Evolutionary conservation across 208 protist genomes (phyloP).

Genomic region (Endotrypanum monterogeii): DNA sequence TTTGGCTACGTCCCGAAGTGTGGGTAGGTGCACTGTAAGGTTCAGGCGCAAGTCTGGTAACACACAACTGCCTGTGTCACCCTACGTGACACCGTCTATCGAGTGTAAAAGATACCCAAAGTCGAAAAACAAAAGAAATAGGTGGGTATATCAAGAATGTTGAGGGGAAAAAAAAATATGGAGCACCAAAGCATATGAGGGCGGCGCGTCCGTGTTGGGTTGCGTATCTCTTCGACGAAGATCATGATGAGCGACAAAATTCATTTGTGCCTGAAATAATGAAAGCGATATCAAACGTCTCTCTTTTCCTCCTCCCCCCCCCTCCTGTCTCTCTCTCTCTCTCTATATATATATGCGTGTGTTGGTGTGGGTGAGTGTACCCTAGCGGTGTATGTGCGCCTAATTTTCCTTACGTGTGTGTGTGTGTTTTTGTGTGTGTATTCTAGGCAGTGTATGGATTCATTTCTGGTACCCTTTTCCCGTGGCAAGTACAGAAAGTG

Average conservation of each 20-base stretch:
- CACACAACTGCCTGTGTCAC: not conserved
- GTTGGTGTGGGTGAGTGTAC: too few relatives aligned
- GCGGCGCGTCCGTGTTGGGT: not conserved
- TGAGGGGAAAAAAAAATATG: too few relatives aligned
- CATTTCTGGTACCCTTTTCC: not conserved
- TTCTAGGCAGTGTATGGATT: not conserved
- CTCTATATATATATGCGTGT: not conserved
- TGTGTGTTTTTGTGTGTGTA: not conserved
- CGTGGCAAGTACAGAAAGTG: not conserved
- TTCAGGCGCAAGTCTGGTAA: not conserved
- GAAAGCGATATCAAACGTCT: not conserved
- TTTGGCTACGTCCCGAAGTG: conserved; percentile 71
- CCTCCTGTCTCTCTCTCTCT: not conserved
- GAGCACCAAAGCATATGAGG: not conserved
- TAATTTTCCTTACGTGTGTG: not conserved
- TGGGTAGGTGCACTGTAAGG: not conserved
- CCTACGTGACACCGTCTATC: too few relatives aligned
- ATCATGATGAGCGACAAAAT: not conserved
- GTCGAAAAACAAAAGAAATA: too few relatives aligned
- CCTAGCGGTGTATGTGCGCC: not conserved
- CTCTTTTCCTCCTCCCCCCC: not conserved
- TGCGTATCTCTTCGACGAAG: not conserved
- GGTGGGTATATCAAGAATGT: too few relatives aligned
- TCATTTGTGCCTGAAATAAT: not conserved
- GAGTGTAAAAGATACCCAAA: too few relatives aligned